Evolutionary conservation across 2,329 filamentous ascomycete species (phyloP).

Genomic region (Allantophomopsis cytisporea): DNA sequence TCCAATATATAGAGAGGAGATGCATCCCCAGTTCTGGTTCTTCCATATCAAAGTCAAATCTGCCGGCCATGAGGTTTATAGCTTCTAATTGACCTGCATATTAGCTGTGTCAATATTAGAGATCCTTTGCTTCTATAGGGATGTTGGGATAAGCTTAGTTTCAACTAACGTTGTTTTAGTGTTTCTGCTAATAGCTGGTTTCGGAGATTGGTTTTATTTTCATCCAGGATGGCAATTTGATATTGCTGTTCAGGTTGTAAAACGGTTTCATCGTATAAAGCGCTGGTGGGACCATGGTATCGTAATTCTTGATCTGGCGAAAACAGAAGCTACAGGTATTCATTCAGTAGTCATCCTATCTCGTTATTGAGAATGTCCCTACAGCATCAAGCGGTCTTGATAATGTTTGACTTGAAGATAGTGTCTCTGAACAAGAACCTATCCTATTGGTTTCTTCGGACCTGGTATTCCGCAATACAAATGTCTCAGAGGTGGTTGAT

Average conservation of each 20-base stretch:
- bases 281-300: slow-evolving; percentile 1
- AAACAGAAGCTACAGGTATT: neutral
- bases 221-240: neutral
- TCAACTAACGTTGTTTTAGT: neutral
- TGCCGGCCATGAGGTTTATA: slow-evolving; percentile 27
- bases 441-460: neutral
- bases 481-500: neutral
- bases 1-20: slow-evolving; percentile 36
- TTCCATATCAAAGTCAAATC: slow-evolving; percentile 40
- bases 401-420: neutral
- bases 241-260: neutral
- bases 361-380: neutral
- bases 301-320: neutral
- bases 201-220: neutral
- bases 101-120: neutral
- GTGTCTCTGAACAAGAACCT: neutral
- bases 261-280: neutral
- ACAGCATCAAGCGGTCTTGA: neutral
- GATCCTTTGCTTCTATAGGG: neutral
- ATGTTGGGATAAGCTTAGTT: neutral
- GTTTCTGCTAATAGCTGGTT: neutral
- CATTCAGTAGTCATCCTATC: neutral
- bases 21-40: slow-evolving; percentile 36
- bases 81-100: slow-evolving; percentile 29
- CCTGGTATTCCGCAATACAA: neutral